Evolutionary conservation across 805 yeast species (phyloP).

Genomic region (Cyberlindnera samutprakarnensis): DNA sequence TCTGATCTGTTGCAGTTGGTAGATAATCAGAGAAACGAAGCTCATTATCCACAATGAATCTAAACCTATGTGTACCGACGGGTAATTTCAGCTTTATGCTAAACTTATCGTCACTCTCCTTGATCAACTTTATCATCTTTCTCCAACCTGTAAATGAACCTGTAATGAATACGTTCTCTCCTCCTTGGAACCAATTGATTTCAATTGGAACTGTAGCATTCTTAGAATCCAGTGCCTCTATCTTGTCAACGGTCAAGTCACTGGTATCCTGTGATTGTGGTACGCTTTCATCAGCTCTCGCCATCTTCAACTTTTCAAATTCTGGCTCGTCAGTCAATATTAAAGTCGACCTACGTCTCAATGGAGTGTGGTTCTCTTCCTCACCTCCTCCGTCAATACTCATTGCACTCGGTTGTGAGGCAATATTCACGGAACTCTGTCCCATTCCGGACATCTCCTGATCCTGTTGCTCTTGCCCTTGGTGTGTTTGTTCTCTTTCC

Average conservation of each 20-base stretch:
- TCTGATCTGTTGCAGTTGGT: slow-evolving; percentile 96
- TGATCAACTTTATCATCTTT: slow-evolving; percentile 84
- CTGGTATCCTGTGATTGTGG: slow-evolving; percentile 7
- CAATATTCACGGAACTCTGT: slow-evolving; percentile 15
- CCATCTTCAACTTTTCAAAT: slow-evolving; percentile 39
- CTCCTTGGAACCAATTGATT: slow-evolving; percentile 95
- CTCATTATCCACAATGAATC: slow-evolving; percentile 92
- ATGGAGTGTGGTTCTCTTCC: slow-evolving; percentile 3
- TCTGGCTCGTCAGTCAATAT: slow-evolving; percentile 65
- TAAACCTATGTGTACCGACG: slow-evolving; percentile 86
- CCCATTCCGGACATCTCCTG: slow-evolving; percentile 24
- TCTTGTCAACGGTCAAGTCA: slow-evolving; percentile 7
- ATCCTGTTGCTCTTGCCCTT: too few relatives aligned
- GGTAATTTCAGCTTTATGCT: slow-evolving; percentile 72
- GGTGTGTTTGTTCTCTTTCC: too few relatives aligned
- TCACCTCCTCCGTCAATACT: slow-evolving; percentile 14
- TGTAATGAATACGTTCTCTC: slow-evolving; percentile 88
- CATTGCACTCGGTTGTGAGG: slow-evolving; percentile 20
- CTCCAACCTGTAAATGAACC: slow-evolving; percentile 99
- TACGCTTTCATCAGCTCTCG: slow-evolving; percentile 22
- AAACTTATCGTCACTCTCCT: slow-evolving; percentile 45
- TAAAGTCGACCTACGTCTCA: slow-evolving; percentile 61
- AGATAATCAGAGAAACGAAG: slow-evolving; percentile 78
- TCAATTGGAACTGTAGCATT: slow-evolving; percentile 40
- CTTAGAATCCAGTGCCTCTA: slow-evolving; percentile 2